These are phyloP conservation scores for Euphorbia tirucalli DNA, from an alignment of 345 rosid genomes.

Conservation along the genomic window DNA sequence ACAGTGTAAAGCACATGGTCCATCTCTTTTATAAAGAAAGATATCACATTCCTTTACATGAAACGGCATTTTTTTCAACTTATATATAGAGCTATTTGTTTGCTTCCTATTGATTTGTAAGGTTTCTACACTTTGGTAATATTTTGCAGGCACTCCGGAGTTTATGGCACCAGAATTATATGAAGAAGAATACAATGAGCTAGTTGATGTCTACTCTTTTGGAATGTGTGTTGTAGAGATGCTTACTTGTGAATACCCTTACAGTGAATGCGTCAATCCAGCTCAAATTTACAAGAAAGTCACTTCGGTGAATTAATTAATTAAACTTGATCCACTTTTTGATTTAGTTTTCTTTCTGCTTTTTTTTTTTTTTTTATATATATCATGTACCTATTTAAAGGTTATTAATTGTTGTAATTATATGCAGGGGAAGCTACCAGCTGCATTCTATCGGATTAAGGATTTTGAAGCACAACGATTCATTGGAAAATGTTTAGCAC, in stretches of 20 bases:
- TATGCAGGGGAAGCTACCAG: constrained; percentile 71
- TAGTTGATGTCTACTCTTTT: constrained; percentile 36
- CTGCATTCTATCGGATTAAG: constrained; percentile 54
- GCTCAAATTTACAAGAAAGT: constrained; percentile 43
- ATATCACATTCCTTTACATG: too few species aligned
- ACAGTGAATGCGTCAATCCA: constrained; percentile 35
- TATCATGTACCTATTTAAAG: too few species aligned
- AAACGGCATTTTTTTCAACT: too few species aligned
- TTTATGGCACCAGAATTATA: constrained; percentile 38
- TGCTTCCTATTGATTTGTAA: too few species aligned
- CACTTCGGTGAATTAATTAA: constrained; percentile 22
- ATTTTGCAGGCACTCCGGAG: constrained; percentile 30
- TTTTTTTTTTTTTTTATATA: too few species aligned
- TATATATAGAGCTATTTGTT: too few species aligned
- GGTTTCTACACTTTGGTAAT: too few species aligned
- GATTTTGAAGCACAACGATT: constrained; percentile 66
- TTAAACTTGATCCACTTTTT: too few species aligned
- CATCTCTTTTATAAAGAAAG: too few species aligned
- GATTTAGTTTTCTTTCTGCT: too few species aligned
- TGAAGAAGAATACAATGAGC: constrained; percentile 35
- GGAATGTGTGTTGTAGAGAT: constrained; percentile 39
- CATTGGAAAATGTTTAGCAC: constrained; percentile 57
- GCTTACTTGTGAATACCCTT: constrained; percentile 33
- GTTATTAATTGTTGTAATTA: too few species aligned
- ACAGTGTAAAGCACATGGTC: too few species aligned